Evolutionary conservation across 2,329 filamentous ascomycete species (phyloP).

Genomic region (Seiridium cupressi): DNA sequence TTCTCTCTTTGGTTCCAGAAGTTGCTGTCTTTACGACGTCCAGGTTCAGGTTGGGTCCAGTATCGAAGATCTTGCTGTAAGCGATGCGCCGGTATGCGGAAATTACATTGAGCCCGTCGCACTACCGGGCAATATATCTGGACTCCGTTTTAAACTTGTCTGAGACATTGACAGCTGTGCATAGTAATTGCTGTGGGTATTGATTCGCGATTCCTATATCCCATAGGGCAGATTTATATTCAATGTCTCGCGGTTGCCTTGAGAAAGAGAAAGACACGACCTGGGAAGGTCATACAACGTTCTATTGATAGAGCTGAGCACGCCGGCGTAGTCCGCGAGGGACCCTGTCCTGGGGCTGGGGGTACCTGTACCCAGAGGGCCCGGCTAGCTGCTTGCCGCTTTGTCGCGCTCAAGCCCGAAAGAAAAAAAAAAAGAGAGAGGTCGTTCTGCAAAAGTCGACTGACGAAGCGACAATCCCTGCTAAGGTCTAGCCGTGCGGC

Average conservation of each 20-base stretch:
- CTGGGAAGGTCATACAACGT: not conserved
- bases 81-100: slow-evolving; percentile 3
- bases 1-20: no score
- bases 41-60: not conserved
- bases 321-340: not conserved
- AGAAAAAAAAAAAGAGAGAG: not conserved
- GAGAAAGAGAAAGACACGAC: not conserved
- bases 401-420: not conserved
- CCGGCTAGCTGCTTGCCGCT: slow-evolving; percentile 1
- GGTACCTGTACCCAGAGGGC: not conserved
- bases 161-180: slow-evolving; percentile 6
- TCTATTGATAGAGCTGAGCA: not conserved
- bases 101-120: slow-evolving; percentile 5
- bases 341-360: not conserved
- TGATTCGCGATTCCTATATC: not conserved
- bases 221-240: not conserved
- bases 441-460: not conserved
- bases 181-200: not conserved
- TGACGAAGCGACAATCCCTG: not conserved
- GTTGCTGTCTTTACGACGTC: not conserved
- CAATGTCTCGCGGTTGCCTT: slow-evolving; percentile 3
- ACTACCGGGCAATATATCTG: slow-evolving; percentile 3
- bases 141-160: slow-evolving; percentile 7
- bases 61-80: not conserved
- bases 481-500: not conserved